Percentiles rank a stretch among this genome's conserved stretches.
These are phyloP conservation scores for Mortierella sp. DNA, from an alignment of 371 early-diverging fungal genomes.

Conservation along the genomic window DNA sequence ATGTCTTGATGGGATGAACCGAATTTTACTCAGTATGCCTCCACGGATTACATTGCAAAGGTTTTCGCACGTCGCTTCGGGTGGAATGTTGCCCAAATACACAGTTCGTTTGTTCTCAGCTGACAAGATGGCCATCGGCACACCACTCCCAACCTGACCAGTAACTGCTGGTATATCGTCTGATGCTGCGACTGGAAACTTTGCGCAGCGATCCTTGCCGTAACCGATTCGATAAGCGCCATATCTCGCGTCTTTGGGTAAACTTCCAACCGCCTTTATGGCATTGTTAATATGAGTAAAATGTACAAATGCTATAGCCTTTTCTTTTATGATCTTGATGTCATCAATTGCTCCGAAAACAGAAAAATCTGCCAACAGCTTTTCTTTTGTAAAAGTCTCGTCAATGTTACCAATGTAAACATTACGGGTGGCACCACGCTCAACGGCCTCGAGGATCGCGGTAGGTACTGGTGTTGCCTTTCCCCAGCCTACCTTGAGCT, in stretches of 20 bases:
- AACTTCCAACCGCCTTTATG: constrained; percentile 73
- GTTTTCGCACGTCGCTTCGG: constrained; percentile 81
- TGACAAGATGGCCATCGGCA: constrained; percentile 14
- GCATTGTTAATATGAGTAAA: constrained; percentile 77
- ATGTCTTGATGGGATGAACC: constrained; percentile 80
- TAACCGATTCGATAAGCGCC: constrained; percentile 70
- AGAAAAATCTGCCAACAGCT: constrained; percentile 65
- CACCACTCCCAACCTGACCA: background rate
- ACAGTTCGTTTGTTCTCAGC: constrained; percentile 74
- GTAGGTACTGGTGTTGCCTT: constrained; percentile 70
- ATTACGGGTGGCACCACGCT: constrained; percentile 79
- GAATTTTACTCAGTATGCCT: constrained; percentile 81
- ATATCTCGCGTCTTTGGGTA: constrained; percentile 71
- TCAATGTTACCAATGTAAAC: constrained; percentile 84
- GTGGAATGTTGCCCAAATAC: constrained; percentile 82
- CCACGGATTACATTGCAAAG: constrained; percentile 90
- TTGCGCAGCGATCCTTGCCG: constrained; percentile 87
- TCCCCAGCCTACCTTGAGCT: constrained; percentile 79
- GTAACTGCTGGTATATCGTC: background rate
- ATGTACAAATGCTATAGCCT: constrained; percentile 86
- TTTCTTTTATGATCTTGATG: constrained; percentile 76
- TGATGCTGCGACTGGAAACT: constrained; percentile 11
- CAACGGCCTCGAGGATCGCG: constrained; percentile 67
- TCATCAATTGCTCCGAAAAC: constrained; percentile 82
- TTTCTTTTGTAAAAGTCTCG: constrained; percentile 65